A percentile compares a stretch with the other conserved stretches of the same genome.
Evolutionary conservation across 371 early-diverging fungal genomes (phyloP).

Genomic region (Mortierella polycephala): DNA sequence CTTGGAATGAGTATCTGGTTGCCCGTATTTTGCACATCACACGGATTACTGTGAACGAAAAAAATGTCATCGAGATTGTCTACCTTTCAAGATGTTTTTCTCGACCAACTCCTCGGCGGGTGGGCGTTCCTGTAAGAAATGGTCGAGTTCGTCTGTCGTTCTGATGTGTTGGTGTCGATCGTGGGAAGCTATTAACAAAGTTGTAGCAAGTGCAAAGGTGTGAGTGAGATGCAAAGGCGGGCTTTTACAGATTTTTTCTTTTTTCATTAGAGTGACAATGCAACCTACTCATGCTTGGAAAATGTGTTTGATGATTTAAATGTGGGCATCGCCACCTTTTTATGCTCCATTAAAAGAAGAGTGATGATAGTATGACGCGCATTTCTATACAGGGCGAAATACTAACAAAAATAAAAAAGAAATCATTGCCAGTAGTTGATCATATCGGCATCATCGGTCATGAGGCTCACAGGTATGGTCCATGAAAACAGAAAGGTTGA

Average conservation of each 20-base stretch:
- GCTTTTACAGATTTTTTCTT: not conserved
- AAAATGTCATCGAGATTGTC: not conserved
- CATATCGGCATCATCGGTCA: too few species aligned
- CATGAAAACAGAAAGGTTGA: too few species aligned
- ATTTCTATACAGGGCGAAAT: too few species aligned
- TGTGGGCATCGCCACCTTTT: too few species aligned
- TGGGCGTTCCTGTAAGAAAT: conserved; percentile 68
- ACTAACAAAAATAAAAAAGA: too few species aligned
- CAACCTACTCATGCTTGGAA: not conserved
- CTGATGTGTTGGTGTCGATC: conserved; percentile 13
- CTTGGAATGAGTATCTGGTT: not conserved
- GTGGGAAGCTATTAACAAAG: not conserved
- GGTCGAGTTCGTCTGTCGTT: conserved; percentile 54
- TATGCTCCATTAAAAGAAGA: too few species aligned
- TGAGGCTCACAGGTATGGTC: too few species aligned
- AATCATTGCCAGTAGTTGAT: too few species aligned
- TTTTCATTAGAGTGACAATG: not conserved
- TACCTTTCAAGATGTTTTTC: conserved; percentile 76
- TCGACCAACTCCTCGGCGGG: conserved; percentile 77
- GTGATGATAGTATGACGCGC: too few species aligned
- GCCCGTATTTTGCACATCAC: not conserved
- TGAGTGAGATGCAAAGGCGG: not conserved
- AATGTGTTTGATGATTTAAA: too few species aligned
- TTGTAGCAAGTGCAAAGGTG: not conserved
- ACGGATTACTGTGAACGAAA: too few species aligned